Evolutionary conservation across 768 basidiomycete species (phyloP).

Genomic region (Russula vinacea): DNA sequence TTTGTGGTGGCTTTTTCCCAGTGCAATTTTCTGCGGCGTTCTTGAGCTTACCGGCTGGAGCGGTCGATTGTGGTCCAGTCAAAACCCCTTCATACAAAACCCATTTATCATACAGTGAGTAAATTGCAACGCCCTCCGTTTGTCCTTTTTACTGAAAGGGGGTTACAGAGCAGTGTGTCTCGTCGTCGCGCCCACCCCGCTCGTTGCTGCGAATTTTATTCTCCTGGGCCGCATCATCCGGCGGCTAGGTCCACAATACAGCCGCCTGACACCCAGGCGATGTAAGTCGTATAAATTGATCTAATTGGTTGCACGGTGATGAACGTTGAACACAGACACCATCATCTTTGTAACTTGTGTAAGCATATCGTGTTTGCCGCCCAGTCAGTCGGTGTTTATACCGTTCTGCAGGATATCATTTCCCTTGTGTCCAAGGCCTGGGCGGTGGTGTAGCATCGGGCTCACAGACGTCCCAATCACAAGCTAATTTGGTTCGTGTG

Average conservation of each 20-base stretch:
- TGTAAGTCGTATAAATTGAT: constrained; percentile 12
- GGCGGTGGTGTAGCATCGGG: constrained; percentile 24
- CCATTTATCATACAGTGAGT: constrained; percentile 28
- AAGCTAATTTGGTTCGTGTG: constrained; percentile 10
- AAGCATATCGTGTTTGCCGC: neutral
- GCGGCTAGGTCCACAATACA: constrained; percentile 24
- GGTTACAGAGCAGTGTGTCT: constrained; percentile 12
- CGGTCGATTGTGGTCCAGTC: constrained; percentile 24
- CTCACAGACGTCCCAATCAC: neutral
- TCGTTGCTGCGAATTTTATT: constrained; percentile 29
- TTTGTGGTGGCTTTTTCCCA: constrained; percentile 30
- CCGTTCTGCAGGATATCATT: constrained; percentile 23
- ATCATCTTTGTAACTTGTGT: constrained; percentile 26
- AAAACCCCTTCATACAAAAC: constrained; percentile 5
- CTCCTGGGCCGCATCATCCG: constrained; percentile 26
- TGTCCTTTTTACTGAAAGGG: constrained; percentile 1
- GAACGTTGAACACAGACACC: constrained; percentile 14
- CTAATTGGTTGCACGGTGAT: neutral
- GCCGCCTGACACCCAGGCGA: constrained; percentile 24
- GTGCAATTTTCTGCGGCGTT: constrained; percentile 19
- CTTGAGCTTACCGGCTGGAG: constrained; percentile 26
- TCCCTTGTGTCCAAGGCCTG: constrained; percentile 22
- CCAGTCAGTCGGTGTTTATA: neutral
- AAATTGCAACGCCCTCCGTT: neutral
- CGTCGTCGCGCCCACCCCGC: constrained; percentile 26